A percentile compares a stretch with the other conserved stretches of the same genome.
Evolutionary conservation across 495 filamentous ascomycete genomes (phyloP).

Genomic region (Acidomyces sp.): DNA sequence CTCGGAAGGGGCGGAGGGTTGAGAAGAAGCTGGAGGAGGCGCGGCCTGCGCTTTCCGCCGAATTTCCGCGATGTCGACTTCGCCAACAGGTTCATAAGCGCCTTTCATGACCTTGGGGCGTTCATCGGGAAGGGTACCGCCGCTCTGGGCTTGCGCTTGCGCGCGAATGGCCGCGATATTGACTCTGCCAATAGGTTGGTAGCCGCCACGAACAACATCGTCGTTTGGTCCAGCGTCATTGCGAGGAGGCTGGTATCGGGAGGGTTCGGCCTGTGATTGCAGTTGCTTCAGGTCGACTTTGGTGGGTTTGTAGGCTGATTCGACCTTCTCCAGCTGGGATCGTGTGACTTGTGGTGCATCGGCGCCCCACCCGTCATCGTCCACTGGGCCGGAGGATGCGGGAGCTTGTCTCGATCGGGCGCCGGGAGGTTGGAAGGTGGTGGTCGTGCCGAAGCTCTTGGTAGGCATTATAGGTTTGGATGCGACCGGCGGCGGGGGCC

Average conservation of each 20-base stretch:
- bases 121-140: constrained; percentile 49
- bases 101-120: constrained; percentile 75
- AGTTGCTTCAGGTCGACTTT: constrained; percentile 79
- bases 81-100: constrained; percentile 81
- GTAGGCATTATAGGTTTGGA: constrained; percentile 83
- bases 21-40: constrained; percentile 26
- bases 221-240: constrained; percentile 29
- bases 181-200: constrained; percentile 91
- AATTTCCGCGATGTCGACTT: constrained; percentile 91
- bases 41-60: constrained; percentile 63
- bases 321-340: constrained; percentile 81
- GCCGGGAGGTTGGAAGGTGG: constrained; percentile 50
- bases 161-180: constrained; percentile 81
- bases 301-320: constrained; percentile 82
- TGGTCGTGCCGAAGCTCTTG: constrained; percentile 46
- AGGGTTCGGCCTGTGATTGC: constrained; percentile 50
- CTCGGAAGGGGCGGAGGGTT: constrained; percentile 30
- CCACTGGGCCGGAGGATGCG: constrained; percentile 37
- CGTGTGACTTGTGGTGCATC: constrained; percentile 84
- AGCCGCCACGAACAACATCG: constrained; percentile 75
- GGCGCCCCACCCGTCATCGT: constrained; percentile 84
- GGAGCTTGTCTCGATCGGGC: constrained; percentile 36
- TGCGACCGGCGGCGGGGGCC: constrained; percentile 54
- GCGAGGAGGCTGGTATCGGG: constrained; percentile 35
- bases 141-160: constrained; percentile 63